A percentile compares a stretch with the other conserved stretches of the same genome.
These are phyloP conservation scores for Aristolochia fimbriata DNA, from an alignment of 164 flowering plant genomes.

Conservation along the genomic window DNA sequence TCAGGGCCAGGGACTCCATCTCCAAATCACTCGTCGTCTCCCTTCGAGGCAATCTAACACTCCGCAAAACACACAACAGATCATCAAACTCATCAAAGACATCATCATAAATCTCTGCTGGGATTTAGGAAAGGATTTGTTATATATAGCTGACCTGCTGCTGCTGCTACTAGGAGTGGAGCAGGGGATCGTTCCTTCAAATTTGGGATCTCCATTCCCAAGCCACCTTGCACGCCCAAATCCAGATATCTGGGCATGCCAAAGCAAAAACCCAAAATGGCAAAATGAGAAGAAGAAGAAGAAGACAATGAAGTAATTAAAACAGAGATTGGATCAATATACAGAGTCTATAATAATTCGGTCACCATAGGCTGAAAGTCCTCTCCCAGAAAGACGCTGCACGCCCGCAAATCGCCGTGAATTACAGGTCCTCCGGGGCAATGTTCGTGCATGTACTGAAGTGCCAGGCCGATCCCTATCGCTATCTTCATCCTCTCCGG, in stretches of 20 bases:
- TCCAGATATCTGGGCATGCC: slow-evolving; percentile 21
- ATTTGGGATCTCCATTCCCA: slow-evolving; percentile 10
- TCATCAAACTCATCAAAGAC: too few relatives aligned
- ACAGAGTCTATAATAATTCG: neutral
- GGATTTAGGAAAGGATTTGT: too few relatives aligned
- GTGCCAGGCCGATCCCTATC: slow-evolving; percentile 15
- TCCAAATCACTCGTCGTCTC: slow-evolving; percentile 1
- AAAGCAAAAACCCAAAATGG: neutral
- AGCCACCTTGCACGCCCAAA: slow-evolving; percentile 33
- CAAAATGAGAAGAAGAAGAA: neutral
- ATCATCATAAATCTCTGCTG: too few relatives aligned
- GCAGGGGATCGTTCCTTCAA: neutral
- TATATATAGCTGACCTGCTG: too few relatives aligned
- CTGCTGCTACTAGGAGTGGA: too few relatives aligned
- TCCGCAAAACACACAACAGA: neutral
- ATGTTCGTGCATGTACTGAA: slow-evolving; percentile 40
- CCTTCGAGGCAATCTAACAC: slow-evolving; percentile 12
- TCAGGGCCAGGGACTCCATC: slow-evolving; percentile 4
- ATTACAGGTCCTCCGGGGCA: slow-evolving; percentile 30
- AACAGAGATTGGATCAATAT: neutral
- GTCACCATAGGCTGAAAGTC: slow-evolving; percentile 28
- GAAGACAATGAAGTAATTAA: neutral
- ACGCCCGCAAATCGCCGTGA: slow-evolving; percentile 22
- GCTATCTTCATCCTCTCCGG: slow-evolving; percentile 27
- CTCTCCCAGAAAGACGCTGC: slow-evolving; percentile 16